phyloP scores from a whole-genome alignment of 1,284 basidiomycete genomes.

The Malassezia psittaci region DNA sequence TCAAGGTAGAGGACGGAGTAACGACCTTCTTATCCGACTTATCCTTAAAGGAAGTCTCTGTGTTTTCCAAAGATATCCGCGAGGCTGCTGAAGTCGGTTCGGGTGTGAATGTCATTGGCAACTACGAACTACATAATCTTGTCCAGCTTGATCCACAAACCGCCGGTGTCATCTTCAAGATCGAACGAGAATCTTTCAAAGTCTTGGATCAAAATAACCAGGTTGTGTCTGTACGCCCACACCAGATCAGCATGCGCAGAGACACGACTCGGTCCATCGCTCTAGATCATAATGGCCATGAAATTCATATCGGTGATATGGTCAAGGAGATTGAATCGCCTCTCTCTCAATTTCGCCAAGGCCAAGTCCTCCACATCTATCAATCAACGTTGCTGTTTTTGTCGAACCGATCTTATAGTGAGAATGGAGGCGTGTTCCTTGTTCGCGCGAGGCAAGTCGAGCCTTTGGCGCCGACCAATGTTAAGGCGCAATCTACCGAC shows the following conservation, averaged over 20 bases:
- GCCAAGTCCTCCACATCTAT: constrained; percentile 84
- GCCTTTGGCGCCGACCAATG: constrained; percentile 59
- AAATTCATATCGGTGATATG: constrained; percentile 67
- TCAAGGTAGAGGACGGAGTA: constrained; percentile 68
- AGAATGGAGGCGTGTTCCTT: constrained; percentile 91
- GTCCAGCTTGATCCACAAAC: constrained; percentile 90
- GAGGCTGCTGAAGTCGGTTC: constrained; percentile 92
- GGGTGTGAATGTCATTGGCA: constrained; percentile 74
- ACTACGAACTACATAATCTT: constrained; percentile 90
- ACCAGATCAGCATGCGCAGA: constrained; percentile 77
- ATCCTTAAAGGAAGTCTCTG: constrained; percentile 88
- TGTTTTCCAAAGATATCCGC: constrained; percentile 92
- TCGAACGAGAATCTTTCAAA: constrained; percentile 86
- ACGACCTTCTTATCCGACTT: constrained; percentile 97
- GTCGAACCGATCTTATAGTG: constrained; percentile 76
- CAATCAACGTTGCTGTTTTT: constrained; percentile 90
- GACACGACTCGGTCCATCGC: constrained; percentile 76
- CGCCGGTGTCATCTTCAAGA: constrained; percentile 93
- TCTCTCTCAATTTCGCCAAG: constrained; percentile 64
- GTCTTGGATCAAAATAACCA: constrained; percentile 83
- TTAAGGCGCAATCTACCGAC: constrained; percentile 51
- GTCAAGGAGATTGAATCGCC: constrained; percentile 88
- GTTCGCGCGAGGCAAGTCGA: constrained; percentile 52
- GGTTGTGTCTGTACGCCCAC: constrained; percentile 76
- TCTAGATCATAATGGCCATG: constrained; percentile 74